Conservation (phyloP, 2,329 filamentous ascomycete species). For the Xylaria sp. region DNA sequence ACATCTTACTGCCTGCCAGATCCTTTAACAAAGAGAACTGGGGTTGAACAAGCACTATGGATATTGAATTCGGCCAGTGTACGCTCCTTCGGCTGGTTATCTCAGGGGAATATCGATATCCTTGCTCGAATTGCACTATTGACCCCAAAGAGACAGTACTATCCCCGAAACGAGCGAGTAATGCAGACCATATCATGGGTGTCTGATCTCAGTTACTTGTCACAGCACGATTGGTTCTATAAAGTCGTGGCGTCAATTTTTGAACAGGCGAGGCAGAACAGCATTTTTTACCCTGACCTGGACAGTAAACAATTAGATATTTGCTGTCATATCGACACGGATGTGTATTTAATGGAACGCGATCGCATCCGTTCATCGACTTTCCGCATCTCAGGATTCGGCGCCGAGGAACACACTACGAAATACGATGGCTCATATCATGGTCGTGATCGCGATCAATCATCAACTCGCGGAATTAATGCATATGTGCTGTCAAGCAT, state of each 20-base stretch:
- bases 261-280: constrained; percentile 15
- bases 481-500: constrained; percentile 27
- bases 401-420: constrained; percentile 29
- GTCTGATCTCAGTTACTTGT: not conserved
- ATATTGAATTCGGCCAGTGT: constrained; percentile 56
- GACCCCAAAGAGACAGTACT: constrained; percentile 16
- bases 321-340: not conserved
- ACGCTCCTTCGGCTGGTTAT: constrained; percentile 18
- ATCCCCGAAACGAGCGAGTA: constrained; percentile 5
- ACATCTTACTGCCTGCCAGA: constrained; percentile 70
- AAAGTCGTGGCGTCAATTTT: constrained; percentile 10
- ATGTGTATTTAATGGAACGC: constrained; percentile 18
- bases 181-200: constrained; percentile 28
- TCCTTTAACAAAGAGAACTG: constrained; percentile 66
- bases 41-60: constrained; percentile 67
- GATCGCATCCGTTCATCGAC: constrained; percentile 26
- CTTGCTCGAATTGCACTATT: not conserved
- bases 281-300: constrained; percentile 17
- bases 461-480: constrained; percentile 11
- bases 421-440: constrained; percentile 12
- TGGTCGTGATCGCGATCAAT: constrained; percentile 23
- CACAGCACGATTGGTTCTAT: constrained; percentile 22
- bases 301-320: constrained; percentile 6
- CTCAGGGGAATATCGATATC: constrained; percentile 9
- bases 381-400: constrained; percentile 25